Base-by-base conservation (phyloP, 352 stramenopile species). In the Blastocystis sp. region DNA sequence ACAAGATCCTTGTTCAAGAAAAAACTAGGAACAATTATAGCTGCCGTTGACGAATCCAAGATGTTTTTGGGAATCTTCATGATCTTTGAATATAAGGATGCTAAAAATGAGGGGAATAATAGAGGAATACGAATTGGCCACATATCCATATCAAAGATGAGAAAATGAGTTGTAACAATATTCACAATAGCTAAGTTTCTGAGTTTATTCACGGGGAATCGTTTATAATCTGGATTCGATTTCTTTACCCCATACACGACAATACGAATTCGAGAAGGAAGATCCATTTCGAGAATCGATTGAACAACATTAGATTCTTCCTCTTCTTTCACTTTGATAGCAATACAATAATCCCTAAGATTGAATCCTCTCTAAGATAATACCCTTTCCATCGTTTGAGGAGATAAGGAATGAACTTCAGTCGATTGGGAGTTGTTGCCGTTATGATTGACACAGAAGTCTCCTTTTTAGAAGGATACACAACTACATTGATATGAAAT, bases 131-230 rank as follows among this genome's bases (percentile, higher is more conserved):
- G 7, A n/a, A 56, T 56, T 14, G 75, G 75, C 75, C 75, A 86
- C 75, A 86, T 86, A 37, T 86, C 75, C 75, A 86, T 86, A 77
- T 86, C 75, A 24, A 75, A 57, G 2, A 86, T 37, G 14, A 71
- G 39, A 27, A 86, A 86, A 32, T 86, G 75, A 19, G 46, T 74
- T 24, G 75, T 86, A 3, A 75, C 61, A 27, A 86, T 75, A 32
- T 86, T 71, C 51, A 49, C 56, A 42, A 86, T 86, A 21, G 75
- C 75, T 35, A 75, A 35, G 42, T 86, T 86, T 9, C 75, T n/a
- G 27, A 86, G 32, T 46, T 69, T 66, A n/a, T 86, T 86, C 21
- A 86, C 39, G 19, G 75, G 75, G 46, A 69, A 86, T 21, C 49
- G 42, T 16, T n/a, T 69, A 46, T 58, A 27, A n/a, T 59, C 19